Base-by-base conservation (phyloP, 2,329 filamentous ascomycete genomes). In the Leptoxyphium fumago region DNA sequence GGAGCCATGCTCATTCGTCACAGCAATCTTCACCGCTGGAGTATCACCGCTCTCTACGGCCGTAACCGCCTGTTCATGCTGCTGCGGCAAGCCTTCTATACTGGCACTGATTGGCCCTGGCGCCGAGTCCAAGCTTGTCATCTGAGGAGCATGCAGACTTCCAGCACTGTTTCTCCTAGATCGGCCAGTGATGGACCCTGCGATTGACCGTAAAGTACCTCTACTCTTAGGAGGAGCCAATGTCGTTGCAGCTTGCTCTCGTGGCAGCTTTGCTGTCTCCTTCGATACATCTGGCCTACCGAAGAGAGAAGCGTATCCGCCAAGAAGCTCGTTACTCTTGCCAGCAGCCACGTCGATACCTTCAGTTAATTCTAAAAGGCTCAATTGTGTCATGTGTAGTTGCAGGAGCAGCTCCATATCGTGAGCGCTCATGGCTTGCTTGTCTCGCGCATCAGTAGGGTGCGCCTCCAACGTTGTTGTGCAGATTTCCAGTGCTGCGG, bases 371-470 rank as follows among this genome's bases (percentile, higher is more conserved):
- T 96, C 89, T 2, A 91, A 64, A 15, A 98, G 73, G 3, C 83
- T 75, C 47, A 98, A 70, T 56, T 96, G 88, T 10, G 89, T 95
- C 77, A 96, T 94, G 62, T 94, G 94, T 48, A 95, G 79, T 61
- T 96, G 84, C n/a, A 98, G 65, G 38, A 98, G 80, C 41, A 77
- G 76, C 61, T 88, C 84, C 58, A 87, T 93, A 58, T 96, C 88
- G 21, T 78, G 77, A 46, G 80, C 77, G 49, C 86, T 82, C 78
- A 95, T 84, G 39, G 51, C 89, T 82, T 1, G 93, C 73, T 40
- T 84, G 58, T 2, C 79, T 77, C 49, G 53, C 52, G 42, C 55
- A 60, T 21, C 32, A 29, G 10, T 39, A 29, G 2, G 42, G n/a
- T 6, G 41, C 13, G 28, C 45, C 52, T 94, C 87, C 57, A 96